These are phyloP conservation scores for Zymoseptoria ardabiliae DNA, from an alignment of 2,329 filamentous ascomycete genomes.

Conservation along the genomic window DNA sequence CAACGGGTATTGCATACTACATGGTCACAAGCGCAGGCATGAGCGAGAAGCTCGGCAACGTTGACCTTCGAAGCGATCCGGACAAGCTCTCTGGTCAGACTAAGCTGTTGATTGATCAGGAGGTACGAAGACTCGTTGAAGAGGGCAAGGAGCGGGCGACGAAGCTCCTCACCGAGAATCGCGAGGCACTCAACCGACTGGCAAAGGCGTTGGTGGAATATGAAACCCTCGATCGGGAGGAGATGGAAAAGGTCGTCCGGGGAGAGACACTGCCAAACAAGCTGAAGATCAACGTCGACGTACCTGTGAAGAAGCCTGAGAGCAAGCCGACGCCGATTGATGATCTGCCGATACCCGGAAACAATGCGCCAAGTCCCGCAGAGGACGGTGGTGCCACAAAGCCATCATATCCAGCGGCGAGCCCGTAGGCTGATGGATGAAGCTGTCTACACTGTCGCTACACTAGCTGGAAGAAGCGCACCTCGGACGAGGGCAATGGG, in stretches of 20 bases:
- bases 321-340: neutral
- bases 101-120: slow-evolving; percentile 75
- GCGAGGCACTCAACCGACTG: slow-evolving; percentile 78
- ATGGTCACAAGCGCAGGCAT: slow-evolving; percentile 90
- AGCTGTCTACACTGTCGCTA: neutral
- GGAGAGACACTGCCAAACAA: slow-evolving; percentile 74
- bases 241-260: slow-evolving; percentile 82
- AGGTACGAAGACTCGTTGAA: slow-evolving; percentile 78
- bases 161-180: slow-evolving; percentile 63
- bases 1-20: slow-evolving; percentile 73
- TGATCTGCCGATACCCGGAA: neutral
- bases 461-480: too few relatives aligned
- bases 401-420: neutral
- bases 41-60: slow-evolving; percentile 78
- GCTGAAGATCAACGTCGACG: slow-evolving; percentile 48
- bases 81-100: slow-evolving; percentile 76
- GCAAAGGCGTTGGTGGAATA: slow-evolving; percentile 89
- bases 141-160: slow-evolving; percentile 70
- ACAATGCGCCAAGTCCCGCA: neutral
- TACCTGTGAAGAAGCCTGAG: slow-evolving; percentile 63
- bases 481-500: neutral
- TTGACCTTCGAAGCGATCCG: slow-evolving; percentile 79
- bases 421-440: neutral
- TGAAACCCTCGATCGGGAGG: slow-evolving; percentile 80
- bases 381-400: neutral